Base-by-base conservation (phyloP, 1,139 yeast genomes). In the Hyphopichia wangnamkhiaoensis region DNA sequence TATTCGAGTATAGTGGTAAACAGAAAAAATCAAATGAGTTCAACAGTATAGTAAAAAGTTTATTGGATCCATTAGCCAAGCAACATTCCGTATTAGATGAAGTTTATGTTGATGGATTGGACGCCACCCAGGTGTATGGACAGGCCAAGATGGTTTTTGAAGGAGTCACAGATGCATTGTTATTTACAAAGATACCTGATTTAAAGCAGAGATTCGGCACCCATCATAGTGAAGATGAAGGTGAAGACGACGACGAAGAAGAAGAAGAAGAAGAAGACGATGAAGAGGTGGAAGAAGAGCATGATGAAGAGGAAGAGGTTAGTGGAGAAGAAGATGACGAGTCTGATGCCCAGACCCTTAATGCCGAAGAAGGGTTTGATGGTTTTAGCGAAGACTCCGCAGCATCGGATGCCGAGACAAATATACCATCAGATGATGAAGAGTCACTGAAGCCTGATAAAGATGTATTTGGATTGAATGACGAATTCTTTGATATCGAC, bases 61-160 rank as follows among this genome's bases (percentile, higher is more conserved):
- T 77, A 5, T 64, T 86, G 38, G 94, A 86, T 54, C 89, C 91
- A 5, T 71, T 86, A 35, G 76, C 85, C 4, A 65, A 70, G 38
- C 63, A 73, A 24, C 79, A 79, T 57, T 81, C 94, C 1, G 84
- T 84, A 5, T 70, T 93, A 28, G 96, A 91, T 60, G 90, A 88
- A 57, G 74, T 93, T 20, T 82, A 84, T 51, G 74, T 86, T 19
- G 95, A 89, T 39, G 98, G 97, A 1, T 70, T 93, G 42, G 96
- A 88, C 58, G 83, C 96, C 13, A 79, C 85, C 31, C 98, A 93
- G 59, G 91, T 93, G 0, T 93, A 91, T 88, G 95, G 95, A 39
- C 98, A 93, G 61, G 83, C 89, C 3, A 88, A 85, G 61, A 76
- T 93, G 68, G 84, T 93, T 21, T 71, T 89, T 33, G 67, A 61